Conservation (phyloP, 495 filamentous ascomycete genomes). For the Trichoderma virens region DNA sequence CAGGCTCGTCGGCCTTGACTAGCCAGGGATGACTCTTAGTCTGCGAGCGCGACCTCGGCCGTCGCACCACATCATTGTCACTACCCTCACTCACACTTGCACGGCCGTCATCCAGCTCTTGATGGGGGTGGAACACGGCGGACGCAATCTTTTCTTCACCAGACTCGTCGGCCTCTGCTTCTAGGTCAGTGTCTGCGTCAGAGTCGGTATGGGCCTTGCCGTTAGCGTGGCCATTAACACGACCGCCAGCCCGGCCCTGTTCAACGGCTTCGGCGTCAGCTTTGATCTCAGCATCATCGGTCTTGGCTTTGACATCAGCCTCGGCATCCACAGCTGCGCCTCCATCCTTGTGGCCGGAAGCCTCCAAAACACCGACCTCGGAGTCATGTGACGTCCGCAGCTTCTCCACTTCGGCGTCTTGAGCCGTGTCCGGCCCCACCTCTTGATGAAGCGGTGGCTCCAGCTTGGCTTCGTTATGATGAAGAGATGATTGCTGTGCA, state of each 20-base stretch:
- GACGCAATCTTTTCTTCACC: slow-evolving; percentile 92
- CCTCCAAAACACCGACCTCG: slow-evolving; percentile 40
- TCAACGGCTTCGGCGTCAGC: background rate
- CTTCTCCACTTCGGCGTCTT: slow-evolving; percentile 1
- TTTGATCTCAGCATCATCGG: background rate
- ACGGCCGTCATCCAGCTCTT: slow-evolving; percentile 47
- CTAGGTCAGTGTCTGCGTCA: slow-evolving; percentile 26
- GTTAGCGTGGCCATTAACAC: background rate
- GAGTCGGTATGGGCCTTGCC: background rate
- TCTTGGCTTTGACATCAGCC: background rate
- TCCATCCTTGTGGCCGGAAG: slow-evolving; percentile 70
- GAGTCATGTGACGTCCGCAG: slow-evolving; percentile 15
- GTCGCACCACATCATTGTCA: slow-evolving; percentile 13
- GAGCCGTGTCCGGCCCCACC: background rate
- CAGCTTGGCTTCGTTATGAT: slow-evolving; percentile 20
- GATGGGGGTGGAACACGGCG: slow-evolving; percentile 87
- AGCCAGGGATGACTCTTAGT: slow-evolving; percentile 39
- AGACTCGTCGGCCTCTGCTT: slow-evolving; percentile 69
- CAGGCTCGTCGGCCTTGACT: slow-evolving; percentile 42
- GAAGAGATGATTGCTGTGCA: background rate
- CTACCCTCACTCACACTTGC: slow-evolving; percentile 13
- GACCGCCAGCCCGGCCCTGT: background rate
- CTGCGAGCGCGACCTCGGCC: slow-evolving; percentile 23
- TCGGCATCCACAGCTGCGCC: slow-evolving; percentile 88
- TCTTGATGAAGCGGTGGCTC: background rate